Percentiles rank a stretch among this genome's conserved stretches.
phyloP scores from a whole-genome alignment of 768 basidiomycete genomes.

The Pleurotus eryngii region DNA sequence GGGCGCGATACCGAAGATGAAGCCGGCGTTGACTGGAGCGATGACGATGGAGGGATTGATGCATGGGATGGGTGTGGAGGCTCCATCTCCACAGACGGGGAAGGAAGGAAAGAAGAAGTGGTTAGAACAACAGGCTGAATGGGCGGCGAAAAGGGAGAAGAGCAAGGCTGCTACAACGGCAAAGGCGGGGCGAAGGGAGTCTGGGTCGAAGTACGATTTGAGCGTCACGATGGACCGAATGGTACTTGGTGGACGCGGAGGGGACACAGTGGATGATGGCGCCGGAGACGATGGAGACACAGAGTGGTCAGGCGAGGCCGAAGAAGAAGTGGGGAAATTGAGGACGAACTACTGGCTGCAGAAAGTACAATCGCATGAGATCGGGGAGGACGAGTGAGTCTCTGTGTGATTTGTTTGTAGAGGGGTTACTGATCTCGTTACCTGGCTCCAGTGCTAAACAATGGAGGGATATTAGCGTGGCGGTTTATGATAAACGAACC shows the following conservation, averaged over 20 bases:
- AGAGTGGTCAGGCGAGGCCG: background rate
- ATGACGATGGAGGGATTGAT: constrained; percentile 43
- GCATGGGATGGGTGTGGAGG: constrained; percentile 10
- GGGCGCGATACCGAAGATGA: constrained; percentile 48
- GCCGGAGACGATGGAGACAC: background rate
- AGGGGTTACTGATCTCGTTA: constrained; percentile 6
- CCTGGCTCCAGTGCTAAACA: constrained; percentile 29
- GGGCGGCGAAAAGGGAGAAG: constrained; percentile 5
- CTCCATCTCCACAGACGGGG: constrained; percentile 3
- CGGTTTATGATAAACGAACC: constrained; percentile 63
- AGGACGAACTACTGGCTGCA: constrained; percentile 73
- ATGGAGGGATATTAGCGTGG: constrained; percentile 50
- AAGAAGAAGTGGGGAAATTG: background rate
- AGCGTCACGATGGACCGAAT: constrained; percentile 66
- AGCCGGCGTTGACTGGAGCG: constrained; percentile 49
- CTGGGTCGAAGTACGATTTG: constrained; percentile 50
- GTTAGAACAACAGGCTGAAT: background rate
- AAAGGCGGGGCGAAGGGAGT: constrained; percentile 31
- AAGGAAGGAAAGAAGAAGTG: constrained; percentile 1
- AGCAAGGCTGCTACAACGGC: background rate
- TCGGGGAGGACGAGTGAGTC: constrained; percentile 50
- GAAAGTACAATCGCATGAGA: constrained; percentile 46
- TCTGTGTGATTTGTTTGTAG: constrained; percentile 4
- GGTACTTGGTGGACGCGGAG: constrained; percentile 54
- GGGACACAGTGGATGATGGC: constrained; percentile 26